Base-by-base conservation (phyloP, 208 protist species). In the Leishmania braziliensis region DNA sequence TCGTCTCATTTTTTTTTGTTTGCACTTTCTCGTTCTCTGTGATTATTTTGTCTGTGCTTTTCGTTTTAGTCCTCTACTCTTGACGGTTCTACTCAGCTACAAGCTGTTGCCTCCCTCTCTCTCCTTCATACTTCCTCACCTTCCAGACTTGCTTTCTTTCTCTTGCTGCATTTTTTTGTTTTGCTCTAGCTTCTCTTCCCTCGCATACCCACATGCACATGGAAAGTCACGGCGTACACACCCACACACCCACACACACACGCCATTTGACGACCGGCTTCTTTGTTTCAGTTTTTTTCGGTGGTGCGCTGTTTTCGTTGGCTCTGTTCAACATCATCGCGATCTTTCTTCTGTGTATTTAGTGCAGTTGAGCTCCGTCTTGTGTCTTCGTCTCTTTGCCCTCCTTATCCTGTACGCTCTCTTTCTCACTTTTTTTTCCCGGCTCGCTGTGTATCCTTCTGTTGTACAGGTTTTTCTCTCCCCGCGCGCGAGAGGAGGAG, bases 121-220 rank as follows among this genome's bases (percentile, higher is more conserved):
- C 63, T 69, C 63, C 56, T 62, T 26, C 23, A 62, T 39, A 29
- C 33, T 46, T 39, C 43, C 43, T 72, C 39, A 71, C 20, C 39
- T 71, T 71, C 66, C 39, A 33, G 26, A 18, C 14, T 50, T n/a
- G 39, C 18, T 29, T 58, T 53, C n/a, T 58, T n/a, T 73, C 69
- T 56, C 70, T 75, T 23, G n/a, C n/a, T 75, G 9, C 50, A n/a
- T 75, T 58, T 56, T 43, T n/a, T 51, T 75, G 10, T 54, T 23
- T 26, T 71, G 66, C 66, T 71, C 48, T 50, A 12, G 14, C 26
- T 46, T 36, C 60, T 36, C 60, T 36, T 66, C 60, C 10, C 60
- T 66, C 29, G 60, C 60, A 36, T 66, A 66, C 29, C 60, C 23
- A 46, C 43, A 46, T 46, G 43, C 29, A 36, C 60, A 65, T n/a